A percentile compares a stretch with the other conserved stretches of the same genome.
These are phyloP conservation scores for Starmerella geochares DNA, from an alignment of 805 yeast species.

Conservation along the genomic window DNA sequence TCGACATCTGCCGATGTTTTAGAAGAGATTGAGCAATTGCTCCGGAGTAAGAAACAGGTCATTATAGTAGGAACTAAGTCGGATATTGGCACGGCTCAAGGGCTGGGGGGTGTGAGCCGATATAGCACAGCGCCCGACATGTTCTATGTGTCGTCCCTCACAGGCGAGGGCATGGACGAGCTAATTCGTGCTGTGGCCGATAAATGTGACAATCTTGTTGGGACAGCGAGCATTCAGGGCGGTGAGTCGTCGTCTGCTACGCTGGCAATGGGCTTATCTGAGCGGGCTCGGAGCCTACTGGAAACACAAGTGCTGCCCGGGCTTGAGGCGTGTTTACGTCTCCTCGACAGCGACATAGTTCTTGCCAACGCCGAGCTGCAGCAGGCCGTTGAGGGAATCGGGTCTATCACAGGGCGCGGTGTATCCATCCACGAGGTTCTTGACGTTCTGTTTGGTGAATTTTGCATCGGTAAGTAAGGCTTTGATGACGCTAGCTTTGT, in stretches of 20 bases:
- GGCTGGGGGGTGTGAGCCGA: neutral
- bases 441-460: conserved; percentile 81
- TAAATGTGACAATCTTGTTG: conserved; percentile 42
- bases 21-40: conserved; percentile 18
- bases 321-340: conserved; percentile 36
- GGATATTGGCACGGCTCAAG: conserved; percentile 21
- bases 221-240: conserved; percentile 30
- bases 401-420: conserved; percentile 81
- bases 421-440: conserved; percentile 83
- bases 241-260: conserved; percentile 22
- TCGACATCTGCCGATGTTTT: conserved; percentile 11
- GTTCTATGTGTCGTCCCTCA: conserved; percentile 51
- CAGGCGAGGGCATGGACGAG: conserved; percentile 45
- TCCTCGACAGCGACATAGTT: conserved; percentile 49
- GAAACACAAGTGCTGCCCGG: conserved; percentile 68
- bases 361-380: conserved; percentile 68
- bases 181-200: conserved; percentile 38
- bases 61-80: conserved; percentile 31
- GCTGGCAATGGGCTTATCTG: conserved; percentile 60
- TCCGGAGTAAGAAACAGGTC: conserved; percentile 21
- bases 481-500: too few species aligned
- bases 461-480: conserved; percentile 92
- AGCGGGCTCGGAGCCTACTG: conserved; percentile 65
- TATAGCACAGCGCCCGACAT: neutral
- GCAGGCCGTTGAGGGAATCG: conserved; percentile 73